Evolutionary conservation across 192 early-diverging fungal genomes (phyloP).

Genomic region (Backusella sp.): DNA sequence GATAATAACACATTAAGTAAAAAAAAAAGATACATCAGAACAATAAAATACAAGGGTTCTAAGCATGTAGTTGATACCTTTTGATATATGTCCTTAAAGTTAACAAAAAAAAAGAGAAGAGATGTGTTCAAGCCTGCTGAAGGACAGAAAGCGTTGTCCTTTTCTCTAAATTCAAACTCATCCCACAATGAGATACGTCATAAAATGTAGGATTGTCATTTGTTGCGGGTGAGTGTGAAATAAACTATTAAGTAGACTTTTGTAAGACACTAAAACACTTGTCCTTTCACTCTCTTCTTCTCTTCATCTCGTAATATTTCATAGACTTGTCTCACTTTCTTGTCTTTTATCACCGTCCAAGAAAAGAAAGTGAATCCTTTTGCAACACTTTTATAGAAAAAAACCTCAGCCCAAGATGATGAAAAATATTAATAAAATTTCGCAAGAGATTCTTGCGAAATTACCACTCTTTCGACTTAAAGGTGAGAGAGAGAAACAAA

Average conservation of each 20-base stretch:
- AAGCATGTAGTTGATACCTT: too few species aligned
- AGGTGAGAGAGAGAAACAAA: conserved; percentile 18
- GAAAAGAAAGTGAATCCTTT: background rate
- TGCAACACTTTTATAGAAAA: background rate
- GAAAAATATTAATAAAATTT: conserved; percentile 43
- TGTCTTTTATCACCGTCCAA: background rate
- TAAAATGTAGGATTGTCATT: background rate
- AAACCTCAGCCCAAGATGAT: conserved; percentile 13
- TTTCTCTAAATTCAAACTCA: background rate
- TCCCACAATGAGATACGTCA: background rate
- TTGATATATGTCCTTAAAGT: too few species aligned
- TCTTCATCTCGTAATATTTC: conserved; percentile 1
- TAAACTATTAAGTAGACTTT: background rate
- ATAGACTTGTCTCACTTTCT: background rate
- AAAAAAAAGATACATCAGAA: too few species aligned
- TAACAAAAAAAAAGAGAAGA: too few species aligned
- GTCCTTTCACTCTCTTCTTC: background rate
- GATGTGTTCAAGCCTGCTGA: too few species aligned
- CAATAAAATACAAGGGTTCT: too few species aligned
- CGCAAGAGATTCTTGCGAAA: conserved; percentile 39
- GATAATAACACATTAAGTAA: too few species aligned
- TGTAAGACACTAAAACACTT: conserved; percentile 1
- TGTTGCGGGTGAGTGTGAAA: background rate
- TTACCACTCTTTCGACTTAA: conserved; percentile 39
- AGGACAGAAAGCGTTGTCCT: too few species aligned